Evolutionary conservation across 495 filamentous ascomycete genomes (phyloP), one percentile per base, ranked within the genome.

Genomic region (Trypethelium eluteriae): DNA sequence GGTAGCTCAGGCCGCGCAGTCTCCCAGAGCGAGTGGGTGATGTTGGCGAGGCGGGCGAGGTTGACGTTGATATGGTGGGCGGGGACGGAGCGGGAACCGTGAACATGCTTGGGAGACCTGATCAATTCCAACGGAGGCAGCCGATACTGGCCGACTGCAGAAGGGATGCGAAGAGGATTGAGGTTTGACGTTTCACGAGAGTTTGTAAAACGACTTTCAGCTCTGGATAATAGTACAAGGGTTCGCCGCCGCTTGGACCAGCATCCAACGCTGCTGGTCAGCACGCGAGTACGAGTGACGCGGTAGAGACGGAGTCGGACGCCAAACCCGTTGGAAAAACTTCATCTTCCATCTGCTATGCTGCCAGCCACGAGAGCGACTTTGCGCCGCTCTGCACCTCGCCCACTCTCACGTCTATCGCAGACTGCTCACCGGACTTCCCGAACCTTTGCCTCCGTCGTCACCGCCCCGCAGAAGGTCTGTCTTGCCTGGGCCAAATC

Each of bases 1-100:
- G 81, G 77, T 90, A 89, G 68, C 83, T 89, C 65, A 95, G 79
- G 39, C 88, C 87, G 38, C 89, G 82, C 68, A 92, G 80, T 44
- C 89, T 80, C 66, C 85, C 83, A 34, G 83, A 78, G 68, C 88
- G 81, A 38, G 79, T 74, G 50, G 82, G 79, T 39, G 81, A 80
- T 11, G 79, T 69, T 38, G 81, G 74, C 64, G 79, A 76, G 39
- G 79, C 75, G 46, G 78, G 63, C 64, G 81, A 77, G 57, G 77
- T 74, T 47, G 79, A 71, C 39, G 82, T 77, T 47, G 79, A 74
- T 38, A 79, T 70, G 50, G 81, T 75, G 67, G 81, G 76, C 67
- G 83, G 79, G 71, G 81, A 73, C 44, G 80, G 74, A 18, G 74
- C 73, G 46, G 81, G 74, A 64, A 80, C 79, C 57, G 81, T 82